Conservation (phyloP, 129 eudicot genomes). For the Tanacetum coccineum region DNA sequence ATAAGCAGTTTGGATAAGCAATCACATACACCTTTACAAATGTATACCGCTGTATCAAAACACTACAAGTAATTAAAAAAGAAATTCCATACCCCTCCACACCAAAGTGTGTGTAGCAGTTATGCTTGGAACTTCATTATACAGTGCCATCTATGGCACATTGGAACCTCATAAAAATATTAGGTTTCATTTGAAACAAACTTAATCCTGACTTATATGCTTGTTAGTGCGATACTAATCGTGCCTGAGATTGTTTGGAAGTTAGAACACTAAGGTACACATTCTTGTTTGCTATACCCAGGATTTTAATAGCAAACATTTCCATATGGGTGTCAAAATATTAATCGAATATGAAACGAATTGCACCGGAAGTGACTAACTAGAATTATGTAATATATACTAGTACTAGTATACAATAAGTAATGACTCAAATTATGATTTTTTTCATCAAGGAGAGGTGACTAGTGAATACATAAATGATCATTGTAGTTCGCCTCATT, state of each 20-base stretch:
- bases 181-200: background rate
- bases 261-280: background rate
- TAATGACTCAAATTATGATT: background rate
- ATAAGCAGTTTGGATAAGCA: too few relatives aligned
- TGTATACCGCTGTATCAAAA: background rate
- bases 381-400: background rate
- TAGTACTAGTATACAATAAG: background rate
- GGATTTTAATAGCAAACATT: too few relatives aligned
- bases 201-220: background rate
- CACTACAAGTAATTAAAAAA: background rate
- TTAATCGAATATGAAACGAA: background rate
- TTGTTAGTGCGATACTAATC: background rate
- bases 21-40: too few relatives aligned
- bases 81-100: too few relatives aligned
- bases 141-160: background rate
- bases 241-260: background rate
- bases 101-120: too few relatives aligned
- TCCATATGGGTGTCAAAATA: background rate
- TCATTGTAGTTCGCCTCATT: background rate
- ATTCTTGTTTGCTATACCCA: background rate
- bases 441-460: background rate
- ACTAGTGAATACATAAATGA: background rate
- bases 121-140: too few relatives aligned
- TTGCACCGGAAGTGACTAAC: background rate
- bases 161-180: background rate